phyloP scores from a whole-genome alignment of 768 basidiomycete species.

The Rhodotorula diobovata region DNA sequence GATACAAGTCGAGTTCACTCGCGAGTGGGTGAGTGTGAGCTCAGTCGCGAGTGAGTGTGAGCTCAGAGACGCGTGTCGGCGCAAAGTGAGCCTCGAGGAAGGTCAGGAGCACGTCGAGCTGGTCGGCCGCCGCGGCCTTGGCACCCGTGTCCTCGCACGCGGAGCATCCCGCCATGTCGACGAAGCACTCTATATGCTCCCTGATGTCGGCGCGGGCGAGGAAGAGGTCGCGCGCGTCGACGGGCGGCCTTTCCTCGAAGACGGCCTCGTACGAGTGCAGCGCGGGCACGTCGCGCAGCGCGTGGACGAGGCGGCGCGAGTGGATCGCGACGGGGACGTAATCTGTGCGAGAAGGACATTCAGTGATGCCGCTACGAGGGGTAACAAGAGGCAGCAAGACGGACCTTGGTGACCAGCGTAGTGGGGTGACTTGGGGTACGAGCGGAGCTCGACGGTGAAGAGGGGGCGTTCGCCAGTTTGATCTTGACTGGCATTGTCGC shows the following conservation, averaged over 20 bases:
- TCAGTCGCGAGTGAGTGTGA: too few relatives aligned
- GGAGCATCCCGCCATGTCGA: too few relatives aligned
- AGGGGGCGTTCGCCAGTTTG: background rate
- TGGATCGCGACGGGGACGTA: slow-evolving; percentile 1
- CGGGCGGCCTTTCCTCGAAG: slow-evolving; percentile 17
- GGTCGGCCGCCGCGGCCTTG: slow-evolving; percentile 50
- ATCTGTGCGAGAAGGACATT: slow-evolving; percentile 1
- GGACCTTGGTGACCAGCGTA: slow-evolving; percentile 2
- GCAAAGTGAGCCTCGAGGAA: slow-evolving; percentile 48
- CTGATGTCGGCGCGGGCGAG: slow-evolving; percentile 52
- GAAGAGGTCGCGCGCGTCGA: slow-evolving; percentile 37
- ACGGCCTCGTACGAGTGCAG: slow-evolving; percentile 7
- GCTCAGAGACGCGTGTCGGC: background rate
- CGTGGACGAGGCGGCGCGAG: background rate
- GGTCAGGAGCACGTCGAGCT: slow-evolving; percentile 55
- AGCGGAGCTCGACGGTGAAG: background rate
- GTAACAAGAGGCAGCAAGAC: background rate
- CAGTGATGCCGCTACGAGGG: too few relatives aligned
- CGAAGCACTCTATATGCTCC: too few relatives aligned
- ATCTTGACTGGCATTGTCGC: background rate
- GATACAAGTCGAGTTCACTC: slow-evolving; percentile 53
- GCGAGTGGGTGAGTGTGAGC: background rate
- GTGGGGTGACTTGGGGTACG: slow-evolving; percentile 1
- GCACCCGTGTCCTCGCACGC: too few relatives aligned
- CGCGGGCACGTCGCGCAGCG: slow-evolving; percentile 1